These are phyloP conservation scores for Phytophthora macrochlamydospora DNA, from an alignment of 352 stramenopile species.

Conservation along the genomic window DNA sequence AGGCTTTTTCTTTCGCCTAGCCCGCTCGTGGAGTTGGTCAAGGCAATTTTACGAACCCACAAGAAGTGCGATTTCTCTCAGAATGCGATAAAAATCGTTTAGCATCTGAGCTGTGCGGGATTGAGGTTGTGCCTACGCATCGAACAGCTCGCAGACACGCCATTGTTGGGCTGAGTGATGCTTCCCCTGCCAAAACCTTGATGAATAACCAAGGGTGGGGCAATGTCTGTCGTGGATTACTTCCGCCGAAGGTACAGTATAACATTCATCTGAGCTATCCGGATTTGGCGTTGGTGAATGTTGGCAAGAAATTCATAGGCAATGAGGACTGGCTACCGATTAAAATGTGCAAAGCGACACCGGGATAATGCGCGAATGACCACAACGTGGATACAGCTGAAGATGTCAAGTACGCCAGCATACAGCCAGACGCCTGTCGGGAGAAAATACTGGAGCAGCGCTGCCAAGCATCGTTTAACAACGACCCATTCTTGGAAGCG, in stretches of 20 bases:
- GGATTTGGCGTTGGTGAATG: neutral
- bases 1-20: slow-evolving; percentile 53
- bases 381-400: too few relatives aligned
- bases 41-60: slow-evolving; percentile 17
- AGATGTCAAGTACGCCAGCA: too few relatives aligned
- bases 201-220: neutral
- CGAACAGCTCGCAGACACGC: slow-evolving; percentile 25
- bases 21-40: slow-evolving; percentile 31
- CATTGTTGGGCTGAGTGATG: slow-evolving; percentile 40
- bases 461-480: neutral
- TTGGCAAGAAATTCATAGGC: too few relatives aligned
- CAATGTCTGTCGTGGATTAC: neutral
- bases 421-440: too few relatives aligned
- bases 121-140: too few relatives aligned
- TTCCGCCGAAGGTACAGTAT: neutral
- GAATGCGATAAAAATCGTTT: slow-evolving; percentile 31
- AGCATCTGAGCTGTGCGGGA: too few relatives aligned
- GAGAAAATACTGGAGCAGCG: neutral
- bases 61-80: slow-evolving; percentile 13
- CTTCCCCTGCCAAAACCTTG: neutral
- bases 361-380: too few relatives aligned
- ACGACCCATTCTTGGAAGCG: neutral
- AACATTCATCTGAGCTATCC: neutral
- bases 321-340: too few relatives aligned
- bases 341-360: neutral